A percentile compares a stretch with the other conserved stretches of the same genome.
Evolutionary conservation across 2,329 filamentous ascomycete species (phyloP).

Genomic region (Colletotrichum sp.): DNA sequence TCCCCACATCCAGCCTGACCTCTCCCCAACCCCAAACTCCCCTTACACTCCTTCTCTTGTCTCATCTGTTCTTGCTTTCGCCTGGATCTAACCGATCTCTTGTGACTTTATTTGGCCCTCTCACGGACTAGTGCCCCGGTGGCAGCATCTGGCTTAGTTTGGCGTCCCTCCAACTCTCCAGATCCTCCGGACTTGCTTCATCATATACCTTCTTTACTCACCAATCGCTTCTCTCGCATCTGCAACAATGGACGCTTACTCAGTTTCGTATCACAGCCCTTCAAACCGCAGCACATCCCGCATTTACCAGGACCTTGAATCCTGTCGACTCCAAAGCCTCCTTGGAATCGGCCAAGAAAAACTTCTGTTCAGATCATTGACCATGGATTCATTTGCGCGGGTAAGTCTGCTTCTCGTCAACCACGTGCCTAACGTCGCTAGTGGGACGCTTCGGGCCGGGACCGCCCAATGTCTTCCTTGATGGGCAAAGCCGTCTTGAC

Average conservation of each 20-base stretch:
- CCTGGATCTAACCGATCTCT: not conserved
- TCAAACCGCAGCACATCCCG: conserved; percentile 47
- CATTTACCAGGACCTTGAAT: conserved; percentile 55
- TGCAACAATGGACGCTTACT: conserved; percentile 55
- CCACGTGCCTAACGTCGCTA: conserved; percentile 17
- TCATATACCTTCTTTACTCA: not conserved
- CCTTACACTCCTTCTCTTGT: not conserved
- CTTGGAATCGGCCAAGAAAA: conserved; percentile 34
- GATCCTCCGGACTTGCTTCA: not conserved
- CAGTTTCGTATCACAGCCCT: conserved; percentile 51
- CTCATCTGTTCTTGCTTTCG: not conserved
- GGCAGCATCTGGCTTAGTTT: conserved; percentile 3
- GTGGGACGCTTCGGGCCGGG: not conserved
- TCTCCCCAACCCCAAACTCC: not conserved
- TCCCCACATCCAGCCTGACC: conserved; percentile 11
- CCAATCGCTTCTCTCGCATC: not conserved
- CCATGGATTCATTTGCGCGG: conserved; percentile 39
- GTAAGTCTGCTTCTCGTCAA: conserved; percentile 28
- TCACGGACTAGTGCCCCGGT: not conserved
- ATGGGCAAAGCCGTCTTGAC: not conserved
- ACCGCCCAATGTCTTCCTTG: not conserved
- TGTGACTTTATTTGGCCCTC: not conserved
- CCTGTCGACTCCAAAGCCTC: conserved; percentile 41
- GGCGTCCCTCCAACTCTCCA: not conserved
- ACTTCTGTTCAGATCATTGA: conserved; percentile 30